Evolutionary conservation across 108 stramenopile species (phyloP), one percentile per base, ranked within the genome.

Genomic region (Halocafeteria seosinensis): DNA sequence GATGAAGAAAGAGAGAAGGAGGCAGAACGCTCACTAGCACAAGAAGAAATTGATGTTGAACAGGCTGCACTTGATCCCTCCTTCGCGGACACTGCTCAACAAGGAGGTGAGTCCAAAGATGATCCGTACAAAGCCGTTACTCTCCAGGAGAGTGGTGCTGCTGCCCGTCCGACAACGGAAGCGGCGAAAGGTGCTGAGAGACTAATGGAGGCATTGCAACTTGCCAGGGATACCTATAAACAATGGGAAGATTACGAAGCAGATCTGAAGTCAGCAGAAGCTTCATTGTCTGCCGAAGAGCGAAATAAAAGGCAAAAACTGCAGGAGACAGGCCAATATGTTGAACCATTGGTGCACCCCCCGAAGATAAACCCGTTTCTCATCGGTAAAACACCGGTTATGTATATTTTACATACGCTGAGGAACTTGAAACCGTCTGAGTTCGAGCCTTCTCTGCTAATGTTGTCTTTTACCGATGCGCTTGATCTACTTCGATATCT

Each of bases 1-100:
- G 92, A 95, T 28, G 94, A 95, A 67, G 96, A 98, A 72, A 73
- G 85, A 34, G 91, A 92, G 67, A 75, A 84, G 55, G 89, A 78
- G 17, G 78, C 81, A 61, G 90, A 90, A 69, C 91, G 93, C 65
- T 60, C 59, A 11, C 76, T 82, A 38, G 78, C 85, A 0, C 78
- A 74, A 57, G 76, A 69, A 33, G 62, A 62, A 27, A 69, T 76
- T 27, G 79, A 76, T 28, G 79, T 82, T 9, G 75, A 83, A 4
- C 73, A 72, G 37, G 67, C 72, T 27, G 78, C 32, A 67, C 85
- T 62, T 27, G 62, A n/a, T 27, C 61, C 64, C 58, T 67, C 60
- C 27, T 42, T 66, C 31, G 27, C 28, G 0, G 61, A n/a, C 32
- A 65, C 13, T 12, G 63, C 21, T 6, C 65, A 69, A 50, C 66